Evolutionary conservation across 176 grass and related monocot genomes (phyloP).

Genomic region (maize (Zea mays)): Zm-B73-REFERENCE-NAM-5.0 NC_050102.1:111439501-111440000

Average conservation of each 20-base stretch:
- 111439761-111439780: constrained; percentile 86
- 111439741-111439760: constrained; percentile 91
- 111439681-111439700: constrained; percentile 2
- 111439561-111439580: not conserved
- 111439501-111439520: not conserved
- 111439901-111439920: constrained; percentile 2
- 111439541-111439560: not conserved
- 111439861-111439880: constrained; percentile 65
- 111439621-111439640: constrained; percentile 16
- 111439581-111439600: not conserved
- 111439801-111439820: constrained; percentile 85
- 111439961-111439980: constrained; percentile 62
- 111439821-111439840: constrained; percentile 86
- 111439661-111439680: constrained; percentile 5
- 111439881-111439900: constrained; percentile 1
- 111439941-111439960: constrained; percentile 17
- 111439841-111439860: constrained; percentile 93
- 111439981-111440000: constrained; percentile 90
- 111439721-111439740: constrained; percentile 15
- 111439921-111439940: not conserved
- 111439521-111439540: not conserved
- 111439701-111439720: constrained; percentile 5
- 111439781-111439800: constrained; percentile 92
- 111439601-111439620: constrained; percentile 28
- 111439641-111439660: constrained; percentile 13